Base-by-base conservation (phyloP, 768 basidiomycete genomes). In the Clitopilus hobsonii region DNA sequence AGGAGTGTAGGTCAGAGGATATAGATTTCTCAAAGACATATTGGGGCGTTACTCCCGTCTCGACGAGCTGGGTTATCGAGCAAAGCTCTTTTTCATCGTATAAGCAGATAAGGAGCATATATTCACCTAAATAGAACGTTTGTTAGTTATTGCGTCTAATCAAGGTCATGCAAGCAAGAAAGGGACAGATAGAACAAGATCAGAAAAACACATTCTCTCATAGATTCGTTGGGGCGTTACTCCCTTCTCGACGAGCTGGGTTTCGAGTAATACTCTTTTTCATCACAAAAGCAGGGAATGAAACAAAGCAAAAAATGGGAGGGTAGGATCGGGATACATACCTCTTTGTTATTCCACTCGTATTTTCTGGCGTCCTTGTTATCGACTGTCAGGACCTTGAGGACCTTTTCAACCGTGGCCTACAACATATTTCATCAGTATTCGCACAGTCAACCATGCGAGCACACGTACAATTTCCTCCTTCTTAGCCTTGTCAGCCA, bases 281-380 rank as follows among this genome's bases (percentile, higher is more conserved):
- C 90, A 86, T 80, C 78, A 69, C 48, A 49, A 32, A 53, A 25
- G 56, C 24, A 25, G 52, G 22, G 56, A 24, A 16, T 23, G 54
- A 26, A 38, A 8, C 23, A 18, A 16, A 47, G 26, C 51, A 49
- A 58, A 18, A 3, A 52, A 49, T 13, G 47, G 56, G 5, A 47
- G 14, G 10, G 22, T 36, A 14, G n/a, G 18, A 22, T 49, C 41
- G 10, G 13, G 54, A 14, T 7, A 69, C 85, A 67, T 61, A 88
- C 96, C 91, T 99, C 97, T 83, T 98, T 98, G 71, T 92, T 94
- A 38, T 73, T 86, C 97, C 97, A 99, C 11, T 91, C 90, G 14
- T 76, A 86, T 72, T 99, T 98, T 55, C 97, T 86, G 51, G 94
- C 85, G 69, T 98, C 97, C 74, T 88, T 94, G 66, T 77, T 78